These are phyloP conservation scores for Wallacemonas rigidus DNA, from an alignment of 208 protist genomes.

Conservation along the genomic window DNA sequence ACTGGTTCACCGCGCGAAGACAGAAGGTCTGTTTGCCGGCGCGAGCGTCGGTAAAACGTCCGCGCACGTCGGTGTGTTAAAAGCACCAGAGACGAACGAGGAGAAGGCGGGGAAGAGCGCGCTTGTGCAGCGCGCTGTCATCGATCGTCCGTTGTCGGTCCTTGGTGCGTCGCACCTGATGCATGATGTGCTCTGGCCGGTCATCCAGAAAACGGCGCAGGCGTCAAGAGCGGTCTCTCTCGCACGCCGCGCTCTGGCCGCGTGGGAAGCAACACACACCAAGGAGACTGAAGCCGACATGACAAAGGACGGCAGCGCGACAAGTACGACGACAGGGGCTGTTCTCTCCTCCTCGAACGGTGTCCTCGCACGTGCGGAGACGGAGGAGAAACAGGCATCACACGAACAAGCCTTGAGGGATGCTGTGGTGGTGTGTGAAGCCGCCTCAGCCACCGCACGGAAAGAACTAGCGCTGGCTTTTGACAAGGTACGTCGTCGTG, in stretches of 20 bases:
- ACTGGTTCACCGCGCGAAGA: background rate
- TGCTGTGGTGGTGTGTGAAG: conserved; percentile 21
- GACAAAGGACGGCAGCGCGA: too few species aligned
- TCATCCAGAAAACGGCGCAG: conserved; percentile 34
- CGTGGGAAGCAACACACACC: background rate
- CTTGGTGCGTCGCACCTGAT: conserved; percentile 55
- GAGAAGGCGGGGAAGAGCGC: conserved; percentile 23
- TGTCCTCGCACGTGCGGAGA: too few species aligned
- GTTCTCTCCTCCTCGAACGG: too few species aligned
- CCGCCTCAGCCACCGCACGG: conserved; percentile 15
- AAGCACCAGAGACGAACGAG: background rate
- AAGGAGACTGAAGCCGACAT: too few species aligned
- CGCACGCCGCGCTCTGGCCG: background rate
- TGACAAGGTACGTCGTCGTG: conserved; percentile 21
- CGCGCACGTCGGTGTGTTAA: background rate
- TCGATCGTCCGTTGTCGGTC: conserved; percentile 62
- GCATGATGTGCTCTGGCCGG: conserved; percentile 53
- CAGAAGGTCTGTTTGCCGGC: background rate
- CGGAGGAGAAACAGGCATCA: too few species aligned
- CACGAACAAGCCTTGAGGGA: background rate
- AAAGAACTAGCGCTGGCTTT: conserved; percentile 20
- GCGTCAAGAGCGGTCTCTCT: conserved; percentile 33
- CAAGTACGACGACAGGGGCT: too few species aligned
- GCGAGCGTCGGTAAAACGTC: background rate
- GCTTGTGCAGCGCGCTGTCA: conserved; percentile 46